Conservation (phyloP, 2,329 filamentous ascomycete genomes). For the Fusarium sp. region DNA sequence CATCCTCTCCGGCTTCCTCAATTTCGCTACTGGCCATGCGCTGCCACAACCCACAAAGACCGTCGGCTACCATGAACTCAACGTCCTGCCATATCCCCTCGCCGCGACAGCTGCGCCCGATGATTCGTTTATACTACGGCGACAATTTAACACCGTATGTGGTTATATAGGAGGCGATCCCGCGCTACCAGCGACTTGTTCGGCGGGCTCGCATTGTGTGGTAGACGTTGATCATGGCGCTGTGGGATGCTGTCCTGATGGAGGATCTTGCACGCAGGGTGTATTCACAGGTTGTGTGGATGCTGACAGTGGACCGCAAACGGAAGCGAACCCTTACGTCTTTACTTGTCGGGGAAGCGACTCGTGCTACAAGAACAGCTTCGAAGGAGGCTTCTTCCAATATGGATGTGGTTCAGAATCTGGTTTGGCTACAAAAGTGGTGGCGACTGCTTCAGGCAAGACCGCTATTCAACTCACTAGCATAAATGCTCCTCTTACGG, state of each 20-base stretch:
- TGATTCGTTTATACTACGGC: constrained; percentile 55
- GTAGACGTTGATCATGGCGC: constrained; percentile 64
- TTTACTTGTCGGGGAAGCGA: constrained; percentile 67
- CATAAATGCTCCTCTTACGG: constrained; percentile 60
- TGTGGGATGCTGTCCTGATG: constrained; percentile 71
- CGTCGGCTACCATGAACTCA: constrained; percentile 55
- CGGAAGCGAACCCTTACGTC: constrained; percentile 68
- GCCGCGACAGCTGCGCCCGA: constrained; percentile 59
- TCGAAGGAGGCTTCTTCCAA: constrained; percentile 69
- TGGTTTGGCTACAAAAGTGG: constrained; percentile 64
- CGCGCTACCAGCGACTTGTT: constrained; percentile 69
- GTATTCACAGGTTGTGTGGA: constrained; percentile 73
- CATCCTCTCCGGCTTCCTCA: constrained; percentile 54
- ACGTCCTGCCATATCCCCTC: constrained; percentile 58
- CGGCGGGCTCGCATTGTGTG: constrained; percentile 71
- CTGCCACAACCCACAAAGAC: constrained; percentile 60
- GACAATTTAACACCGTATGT: constrained; percentile 69
- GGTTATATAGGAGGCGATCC: constrained; percentile 70
- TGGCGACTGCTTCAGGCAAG: constrained; percentile 61
- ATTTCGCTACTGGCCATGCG: constrained; percentile 55
- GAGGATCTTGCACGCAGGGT: constrained; percentile 65
- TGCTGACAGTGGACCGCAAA: constrained; percentile 63
- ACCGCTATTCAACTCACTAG: constrained; percentile 54
- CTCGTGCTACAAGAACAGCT: constrained; percentile 70
- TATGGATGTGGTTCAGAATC: constrained; percentile 69